Evolutionary conservation across 2,329 filamentous ascomycete species (phyloP).

Genomic region (Chaetomium sp.): DNA sequence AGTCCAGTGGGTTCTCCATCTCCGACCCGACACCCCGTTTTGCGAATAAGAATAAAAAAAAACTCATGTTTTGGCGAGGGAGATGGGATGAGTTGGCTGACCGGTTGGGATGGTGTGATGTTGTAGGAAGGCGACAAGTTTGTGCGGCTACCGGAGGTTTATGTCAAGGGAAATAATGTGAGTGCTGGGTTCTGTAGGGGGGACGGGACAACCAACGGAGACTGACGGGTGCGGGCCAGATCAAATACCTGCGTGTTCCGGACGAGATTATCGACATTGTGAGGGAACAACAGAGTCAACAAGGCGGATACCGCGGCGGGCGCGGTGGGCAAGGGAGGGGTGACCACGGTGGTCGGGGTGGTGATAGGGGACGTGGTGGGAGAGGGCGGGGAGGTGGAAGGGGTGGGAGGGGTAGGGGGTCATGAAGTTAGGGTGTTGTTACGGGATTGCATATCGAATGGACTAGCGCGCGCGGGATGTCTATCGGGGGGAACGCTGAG

Average conservation of each 20-base stretch:
- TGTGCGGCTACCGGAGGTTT: conserved; percentile 84
- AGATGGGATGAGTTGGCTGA: not conserved
- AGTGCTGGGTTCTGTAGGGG: conserved; percentile 28
- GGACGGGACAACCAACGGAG: not conserved
- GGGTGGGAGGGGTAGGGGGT: conserved; percentile 15
- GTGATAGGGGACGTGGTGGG: conserved; percentile 45
- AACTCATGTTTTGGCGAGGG: not conserved
- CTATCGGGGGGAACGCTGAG: no score
- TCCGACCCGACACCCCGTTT: not conserved
- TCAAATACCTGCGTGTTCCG: conserved; percentile 94
- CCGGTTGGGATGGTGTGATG: not conserved
- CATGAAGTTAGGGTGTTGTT: not conserved
- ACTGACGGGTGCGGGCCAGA: conserved; percentile 46
- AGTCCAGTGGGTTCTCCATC: conserved; percentile 57
- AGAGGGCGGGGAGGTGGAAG: conserved; percentile 29
- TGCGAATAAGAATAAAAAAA: no score
- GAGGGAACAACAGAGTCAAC: conserved; percentile 76
- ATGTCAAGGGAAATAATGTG: conserved; percentile 96
- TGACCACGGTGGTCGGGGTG: conserved; percentile 52
- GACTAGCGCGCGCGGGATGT: not conserved
- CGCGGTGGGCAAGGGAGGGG: conserved; percentile 49
- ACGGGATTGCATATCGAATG: not conserved
- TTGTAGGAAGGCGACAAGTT: conserved; percentile 84
- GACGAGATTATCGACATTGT: conserved; percentile 95
- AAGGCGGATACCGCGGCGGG: conserved; percentile 57